Evolutionary conservation across 805 yeast genomes (phyloP), one percentile per base, ranked within the genome.

Genomic region (Kluyveromyces starmeri): DNA sequence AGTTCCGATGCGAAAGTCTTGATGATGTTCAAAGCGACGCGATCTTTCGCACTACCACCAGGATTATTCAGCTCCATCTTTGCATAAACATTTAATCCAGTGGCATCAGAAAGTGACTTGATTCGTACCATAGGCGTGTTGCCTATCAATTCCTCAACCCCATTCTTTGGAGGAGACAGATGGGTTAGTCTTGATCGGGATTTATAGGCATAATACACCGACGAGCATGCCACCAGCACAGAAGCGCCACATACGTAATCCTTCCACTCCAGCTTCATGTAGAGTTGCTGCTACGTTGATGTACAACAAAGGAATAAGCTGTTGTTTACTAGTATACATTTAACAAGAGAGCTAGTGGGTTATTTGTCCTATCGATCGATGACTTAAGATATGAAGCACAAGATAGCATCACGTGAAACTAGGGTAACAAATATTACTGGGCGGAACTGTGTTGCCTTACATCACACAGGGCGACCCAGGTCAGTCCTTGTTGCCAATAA

Each of bases 1-100:
- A 21, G 10, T 14, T 30, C 26, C 18, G 33, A 20, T 23, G 26
- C 11, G 11, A 30, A 21, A 15, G 73, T 73, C 37, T 73, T 64
- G 12, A 89, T 80, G 28, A 89, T 80, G 3, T 92, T 84, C 14
- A 83, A 61, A 0, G 97, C 97, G 13, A 92, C 95, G 28, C 98
- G 65, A 53, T 89, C 98, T 47, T 89, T 89, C 4, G 97, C 95
- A 33, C 94, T 81, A 0, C 97, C 97, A 1, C 89, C 98, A 0
- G 97, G 96, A 50, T 89, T 92, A 42, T 68, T 58, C 36, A 84
- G 62, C 55, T 89, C 98, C 41, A 88, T 54, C 50, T 89, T 89
- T 23, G 95, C 97, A 53, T 75, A 83, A 4, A 89, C 73, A 27
- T 81, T 78, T 50, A 89, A 79, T 0, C 94, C 94, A 0, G 95